A percentile compares a stretch with the other conserved stretches of the same genome.
These are phyloP conservation scores for Penicillium sp. DNA, from an alignment of 2,329 filamentous ascomycete species.

Conservation along the genomic window DNA sequence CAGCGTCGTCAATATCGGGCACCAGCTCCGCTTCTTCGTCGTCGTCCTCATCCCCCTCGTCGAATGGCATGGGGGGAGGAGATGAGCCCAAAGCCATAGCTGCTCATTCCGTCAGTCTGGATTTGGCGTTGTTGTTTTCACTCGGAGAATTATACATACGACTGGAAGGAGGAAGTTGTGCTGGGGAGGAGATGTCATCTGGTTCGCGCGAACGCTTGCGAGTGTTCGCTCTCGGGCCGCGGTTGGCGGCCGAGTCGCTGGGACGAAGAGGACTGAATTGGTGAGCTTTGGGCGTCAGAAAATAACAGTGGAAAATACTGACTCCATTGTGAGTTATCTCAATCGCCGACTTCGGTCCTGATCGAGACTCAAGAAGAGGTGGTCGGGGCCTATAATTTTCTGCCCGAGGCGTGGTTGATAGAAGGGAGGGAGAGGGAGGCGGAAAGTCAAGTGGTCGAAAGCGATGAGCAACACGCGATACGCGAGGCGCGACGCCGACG, in stretches of 20 bases:
- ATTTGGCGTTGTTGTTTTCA: not conserved
- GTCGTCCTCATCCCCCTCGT: conserved; percentile 42
- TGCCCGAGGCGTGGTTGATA: conserved; percentile 11
- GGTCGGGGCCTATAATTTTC: not conserved
- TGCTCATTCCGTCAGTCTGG: conserved; percentile 12
- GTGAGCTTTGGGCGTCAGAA: conserved; percentile 1
- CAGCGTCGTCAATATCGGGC: conserved; percentile 59
- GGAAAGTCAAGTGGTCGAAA: conserved; percentile 5
- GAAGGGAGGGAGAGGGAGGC: conserved; percentile 14
- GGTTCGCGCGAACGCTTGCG: conserved; percentile 61
- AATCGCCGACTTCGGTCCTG: conserved; percentile 4
- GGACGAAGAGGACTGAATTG: conserved; percentile 58
- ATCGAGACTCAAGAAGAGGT: conserved; percentile 1
- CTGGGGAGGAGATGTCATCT: conserved; percentile 57
- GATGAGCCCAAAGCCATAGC: conserved; percentile 45
- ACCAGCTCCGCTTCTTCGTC: conserved; percentile 55
- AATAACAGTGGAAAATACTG: conserved; percentile 12
- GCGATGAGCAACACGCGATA: conserved; percentile 1
- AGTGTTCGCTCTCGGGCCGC: conserved; percentile 54
- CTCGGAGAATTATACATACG: conserved; percentile 45
- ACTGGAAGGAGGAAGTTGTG: conserved; percentile 54
- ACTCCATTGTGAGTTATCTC: conserved; percentile 29
- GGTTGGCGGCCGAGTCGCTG: conserved; percentile 77
- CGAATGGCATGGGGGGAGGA: conserved; percentile 52
- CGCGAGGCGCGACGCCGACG: no score